phyloP scores from a whole-genome alignment of 2,329 filamentous ascomycete genomes.

The Dryadomyces quercus-mongolicae region DNA sequence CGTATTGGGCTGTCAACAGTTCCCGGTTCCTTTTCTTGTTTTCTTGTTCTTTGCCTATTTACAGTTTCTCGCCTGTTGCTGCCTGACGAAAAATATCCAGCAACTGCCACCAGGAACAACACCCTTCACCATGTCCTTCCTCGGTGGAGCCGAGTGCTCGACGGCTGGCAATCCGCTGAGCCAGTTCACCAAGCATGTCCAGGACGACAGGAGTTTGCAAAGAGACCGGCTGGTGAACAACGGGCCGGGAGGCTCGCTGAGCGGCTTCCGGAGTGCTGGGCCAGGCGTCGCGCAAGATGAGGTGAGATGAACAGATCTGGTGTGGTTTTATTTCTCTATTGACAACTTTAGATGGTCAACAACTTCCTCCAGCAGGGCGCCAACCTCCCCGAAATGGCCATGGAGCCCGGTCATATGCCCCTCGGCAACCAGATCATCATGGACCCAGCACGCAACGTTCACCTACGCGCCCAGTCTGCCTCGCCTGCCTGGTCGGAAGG shows the following conservation, averaged over 20 bases:
- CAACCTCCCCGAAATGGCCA: slow-evolving; percentile 40
- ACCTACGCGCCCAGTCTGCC: slow-evolving; percentile 39
- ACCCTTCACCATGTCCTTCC: slow-evolving; percentile 71
- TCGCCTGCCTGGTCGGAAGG: slow-evolving; percentile 43
- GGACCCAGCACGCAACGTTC: slow-evolving; percentile 33
- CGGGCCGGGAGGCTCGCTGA: slow-evolving; percentile 56
- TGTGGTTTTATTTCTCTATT: too few relatives aligned
- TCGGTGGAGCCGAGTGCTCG: slow-evolving; percentile 92
- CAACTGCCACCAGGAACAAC: background rate
- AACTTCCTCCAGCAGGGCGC: slow-evolving; percentile 76
- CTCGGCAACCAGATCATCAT: slow-evolving; percentile 29
- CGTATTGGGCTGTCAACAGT: background rate
- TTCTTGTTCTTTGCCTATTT: background rate
- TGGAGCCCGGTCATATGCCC: slow-evolving; percentile 34
- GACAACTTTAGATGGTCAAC: slow-evolving; percentile 85
- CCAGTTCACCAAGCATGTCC: slow-evolving; percentile 94
- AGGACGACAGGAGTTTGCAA: slow-evolving; percentile 91
- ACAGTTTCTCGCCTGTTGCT: background rate
- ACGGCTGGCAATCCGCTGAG: slow-evolving; percentile 91
- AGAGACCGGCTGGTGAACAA: slow-evolving; percentile 75
- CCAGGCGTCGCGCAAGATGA: slow-evolving; percentile 63
- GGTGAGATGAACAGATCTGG: slow-evolving; percentile 38
- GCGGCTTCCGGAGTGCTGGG: slow-evolving; percentile 64
- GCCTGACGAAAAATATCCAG: too few relatives aligned
- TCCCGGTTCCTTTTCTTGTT: background rate